Percentiles rank a stretch among this genome's conserved stretches.
phyloP scores from a whole-genome alignment of 2,329 filamentous ascomycete genomes.

The Colletotrichum neosansevieriae region DNA sequence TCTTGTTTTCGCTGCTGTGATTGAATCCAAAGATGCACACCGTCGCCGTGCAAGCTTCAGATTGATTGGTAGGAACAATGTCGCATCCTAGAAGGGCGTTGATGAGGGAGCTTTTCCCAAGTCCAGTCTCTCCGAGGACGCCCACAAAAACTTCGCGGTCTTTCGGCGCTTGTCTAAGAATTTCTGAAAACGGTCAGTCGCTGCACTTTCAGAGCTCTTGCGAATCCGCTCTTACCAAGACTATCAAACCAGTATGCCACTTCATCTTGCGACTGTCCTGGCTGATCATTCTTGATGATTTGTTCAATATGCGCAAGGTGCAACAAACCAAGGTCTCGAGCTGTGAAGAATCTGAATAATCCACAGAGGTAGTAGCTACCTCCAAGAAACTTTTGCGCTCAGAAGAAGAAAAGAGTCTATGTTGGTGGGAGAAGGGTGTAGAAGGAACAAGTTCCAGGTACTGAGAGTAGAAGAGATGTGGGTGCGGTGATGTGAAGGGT shows the following conservation, averaged over 20 bases:
- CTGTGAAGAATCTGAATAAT: no score
- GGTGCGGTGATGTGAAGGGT: no score
- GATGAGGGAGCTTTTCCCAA: constrained; percentile 40
- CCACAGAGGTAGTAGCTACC: no score
- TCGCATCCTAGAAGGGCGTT: constrained; percentile 33
- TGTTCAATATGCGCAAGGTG: neutral
- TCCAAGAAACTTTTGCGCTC: no score
- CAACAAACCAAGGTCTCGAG: neutral
- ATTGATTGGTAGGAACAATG: constrained; percentile 37
- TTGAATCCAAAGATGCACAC: constrained; percentile 37
- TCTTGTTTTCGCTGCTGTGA: neutral
- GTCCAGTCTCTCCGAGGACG: constrained; percentile 37
- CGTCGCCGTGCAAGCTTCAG: constrained; percentile 41
- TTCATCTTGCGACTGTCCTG: neutral
- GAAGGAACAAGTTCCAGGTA: no score
- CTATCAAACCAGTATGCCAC: neutral
- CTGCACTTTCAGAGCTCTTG: neutral
- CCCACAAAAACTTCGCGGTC: constrained; percentile 25
- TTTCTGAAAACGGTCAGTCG: neutral
- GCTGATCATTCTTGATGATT: neutral
- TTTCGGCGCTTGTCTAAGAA: neutral
- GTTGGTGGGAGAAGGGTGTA: no score
- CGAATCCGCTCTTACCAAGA: neutral
- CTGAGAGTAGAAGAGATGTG: no score
- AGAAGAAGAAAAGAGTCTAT: no score